Conservation (phyloP, 768 basidiomycete species). For the Rhizopogon salebrosus region DNA sequence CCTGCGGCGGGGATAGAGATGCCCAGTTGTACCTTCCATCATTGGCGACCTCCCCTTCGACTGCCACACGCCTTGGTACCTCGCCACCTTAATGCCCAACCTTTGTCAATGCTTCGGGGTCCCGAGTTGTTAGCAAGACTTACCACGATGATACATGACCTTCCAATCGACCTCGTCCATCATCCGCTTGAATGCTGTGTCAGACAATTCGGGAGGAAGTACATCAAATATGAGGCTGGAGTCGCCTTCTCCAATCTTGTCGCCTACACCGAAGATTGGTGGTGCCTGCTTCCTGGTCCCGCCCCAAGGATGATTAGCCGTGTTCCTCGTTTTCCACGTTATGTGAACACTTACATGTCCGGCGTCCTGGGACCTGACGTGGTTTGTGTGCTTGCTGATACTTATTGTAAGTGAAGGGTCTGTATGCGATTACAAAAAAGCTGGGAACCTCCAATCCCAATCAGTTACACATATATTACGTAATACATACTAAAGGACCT, state of each 20-base stretch:
- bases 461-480: too few relatives aligned
- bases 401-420: too few relatives aligned
- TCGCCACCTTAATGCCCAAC: slow-evolving; percentile 54
- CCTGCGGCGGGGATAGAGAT: slow-evolving; percentile 9
- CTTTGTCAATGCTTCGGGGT: neutral
- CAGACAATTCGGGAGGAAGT: slow-evolving; percentile 51
- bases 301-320: neutral
- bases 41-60: slow-evolving; percentile 47
- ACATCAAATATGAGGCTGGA: slow-evolving; percentile 54
- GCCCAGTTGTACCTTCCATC: slow-evolving; percentile 41
- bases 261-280: slow-evolving; percentile 28
- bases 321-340: neutral
- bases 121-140: slow-evolving; percentile 4
- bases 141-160: slow-evolving; percentile 71
- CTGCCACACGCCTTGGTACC: slow-evolving; percentile 61
- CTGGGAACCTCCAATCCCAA: too few relatives aligned
- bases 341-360: neutral
- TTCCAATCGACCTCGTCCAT: slow-evolving; percentile 66
- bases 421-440: too few relatives aligned
- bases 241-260: slow-evolving; percentile 62
- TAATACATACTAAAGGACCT: too few relatives aligned
- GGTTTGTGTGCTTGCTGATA: neutral
- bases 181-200: slow-evolving; percentile 52
- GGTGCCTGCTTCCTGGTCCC: neutral
- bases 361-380: neutral